Conservation (phyloP, 768 basidiomycete genomes). For the Pleurotus tuoliensis region DNA sequence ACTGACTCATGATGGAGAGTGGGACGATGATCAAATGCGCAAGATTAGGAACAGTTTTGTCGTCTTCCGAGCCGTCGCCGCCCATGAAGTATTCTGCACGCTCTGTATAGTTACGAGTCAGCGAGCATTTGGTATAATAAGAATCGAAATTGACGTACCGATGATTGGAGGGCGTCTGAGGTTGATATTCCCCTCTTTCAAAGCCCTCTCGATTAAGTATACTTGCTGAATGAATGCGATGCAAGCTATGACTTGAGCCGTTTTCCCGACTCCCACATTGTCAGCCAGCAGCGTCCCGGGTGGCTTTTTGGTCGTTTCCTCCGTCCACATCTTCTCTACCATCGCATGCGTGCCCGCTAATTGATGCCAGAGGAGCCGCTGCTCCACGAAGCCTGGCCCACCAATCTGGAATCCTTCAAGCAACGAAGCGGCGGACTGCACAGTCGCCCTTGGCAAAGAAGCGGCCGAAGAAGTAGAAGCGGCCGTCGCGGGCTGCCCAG, state of each 20-base stretch:
- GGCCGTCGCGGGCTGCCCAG: too few relatives aligned
- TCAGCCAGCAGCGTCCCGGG: neutral
- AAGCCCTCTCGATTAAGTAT: neutral
- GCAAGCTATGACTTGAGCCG: slow-evolving; percentile 12
- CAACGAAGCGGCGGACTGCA: too few relatives aligned
- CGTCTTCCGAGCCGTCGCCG: too few relatives aligned
- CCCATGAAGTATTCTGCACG: neutral
- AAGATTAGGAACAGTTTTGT: neutral
- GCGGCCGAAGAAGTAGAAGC: too few relatives aligned
- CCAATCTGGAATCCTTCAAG: too few relatives aligned
- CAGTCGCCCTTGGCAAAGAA: too few relatives aligned
- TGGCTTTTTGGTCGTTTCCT: too few relatives aligned
- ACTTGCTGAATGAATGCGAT: slow-evolving; percentile 7
- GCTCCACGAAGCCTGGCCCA: too few relatives aligned
- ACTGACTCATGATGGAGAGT: slow-evolving; percentile 16
- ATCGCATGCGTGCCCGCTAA: too few relatives aligned
- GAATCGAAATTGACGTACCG: neutral
- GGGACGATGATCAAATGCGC: slow-evolving; percentile 20
- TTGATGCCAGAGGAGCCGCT: too few relatives aligned
- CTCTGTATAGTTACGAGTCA: neutral
- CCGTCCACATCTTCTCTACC: too few relatives aligned
- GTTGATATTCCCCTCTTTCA: neutral
- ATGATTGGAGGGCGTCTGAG: too few relatives aligned
- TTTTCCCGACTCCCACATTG: slow-evolving; percentile 18
- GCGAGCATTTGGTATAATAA: neutral